Evolutionary conservation across 2,329 filamentous ascomycete species (phyloP), one percentile per base, ranked within the genome.

Genomic region (Colletotrichum falcatum): DNA sequence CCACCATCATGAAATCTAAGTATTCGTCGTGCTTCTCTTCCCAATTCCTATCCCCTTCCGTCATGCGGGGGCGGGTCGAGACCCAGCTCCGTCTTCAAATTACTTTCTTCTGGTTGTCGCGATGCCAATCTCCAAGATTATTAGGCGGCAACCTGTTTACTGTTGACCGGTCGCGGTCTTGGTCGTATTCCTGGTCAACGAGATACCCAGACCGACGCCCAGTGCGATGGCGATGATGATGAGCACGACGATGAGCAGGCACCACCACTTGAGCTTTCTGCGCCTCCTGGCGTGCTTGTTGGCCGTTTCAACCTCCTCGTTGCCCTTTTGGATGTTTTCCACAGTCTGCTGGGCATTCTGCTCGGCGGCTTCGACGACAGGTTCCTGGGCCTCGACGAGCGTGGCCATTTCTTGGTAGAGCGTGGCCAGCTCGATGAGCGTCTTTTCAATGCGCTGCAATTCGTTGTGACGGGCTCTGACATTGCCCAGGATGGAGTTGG

Each of bases 391-490:
- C 75, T 93, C 88, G 69, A 95, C 90, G 71, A 92, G 85, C 75
- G 92, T 89, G 70, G 92, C 91, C 72, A 96, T 89, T 76, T 95
- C 90, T 74, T 90, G 85, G 84, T 94, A 94, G 75, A 95, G 86
- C 58, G 86, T 79, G 33, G 89, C 86, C 51, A 95, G 87, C 79
- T 95, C 91, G 44, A 84, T 83, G 73, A 95, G 86, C 7, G 92
- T 94, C 78, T 88, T 86, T 81, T 95, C 92, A 75, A 96, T 95
- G 80, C 89, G 89, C 82, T 93, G 89, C 73, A 95, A 90, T 82
- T 95, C 93, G 78, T 92, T 93, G 85, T 95, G 93, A 66, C 93
- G 92, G 46, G 92, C 92, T 74, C 92, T 91, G 48, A 95, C 93
- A 73, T 92, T 91, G 73, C 92, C 92, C 60, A 95, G 89, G 9